phyloP scores from a whole-genome alignment of 176 grass and related monocot genomes.

The Avena eriantha region DNA sequence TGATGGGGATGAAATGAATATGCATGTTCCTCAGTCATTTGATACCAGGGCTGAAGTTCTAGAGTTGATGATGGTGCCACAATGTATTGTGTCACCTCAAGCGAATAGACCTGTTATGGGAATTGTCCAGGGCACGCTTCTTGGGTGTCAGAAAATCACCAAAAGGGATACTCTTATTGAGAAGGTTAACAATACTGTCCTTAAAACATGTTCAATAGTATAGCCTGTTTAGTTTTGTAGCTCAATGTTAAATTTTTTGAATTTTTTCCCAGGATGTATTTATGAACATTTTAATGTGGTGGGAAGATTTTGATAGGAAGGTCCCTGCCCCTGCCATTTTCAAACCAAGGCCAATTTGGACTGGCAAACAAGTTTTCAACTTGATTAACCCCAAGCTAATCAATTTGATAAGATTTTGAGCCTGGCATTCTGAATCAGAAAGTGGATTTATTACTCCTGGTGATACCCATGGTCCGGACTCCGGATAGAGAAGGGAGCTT shows the following conservation, averaged over 20 bases:
- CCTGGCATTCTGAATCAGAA: constrained; percentile 86
- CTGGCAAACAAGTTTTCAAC: constrained; percentile 98
- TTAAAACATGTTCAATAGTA: constrained; percentile 10
- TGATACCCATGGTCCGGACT: constrained; percentile 88
- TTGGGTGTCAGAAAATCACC: constrained; percentile 94
- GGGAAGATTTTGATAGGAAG: constrained; percentile 99
- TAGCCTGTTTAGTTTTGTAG: constrained; percentile 21
- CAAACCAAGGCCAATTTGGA: constrained; percentile 96
- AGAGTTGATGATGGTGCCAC: constrained; percentile 98
- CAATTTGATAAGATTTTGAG: constrained; percentile 84
- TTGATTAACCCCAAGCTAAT: constrained; percentile 98
- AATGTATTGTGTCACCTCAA: constrained; percentile 96
- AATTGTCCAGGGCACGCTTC: constrained; percentile 89
- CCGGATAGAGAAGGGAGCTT: constrained; percentile 91
- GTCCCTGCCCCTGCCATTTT: constrained; percentile 89
- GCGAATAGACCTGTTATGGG: constrained; percentile 97
- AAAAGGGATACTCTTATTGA: constrained; percentile 97
- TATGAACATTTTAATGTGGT: constrained; percentile 99
- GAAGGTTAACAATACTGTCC: constrained; percentile 54
- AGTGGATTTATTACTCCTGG: constrained; percentile 88
- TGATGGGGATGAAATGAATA: constrained; percentile 99
- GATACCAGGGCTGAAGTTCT: constrained; percentile 95
- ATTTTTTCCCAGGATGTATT: constrained; percentile 85
- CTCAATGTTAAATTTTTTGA: constrained; percentile 34
- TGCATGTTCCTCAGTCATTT: constrained; percentile 98